Base-by-base conservation (phyloP, 2,329 filamentous ascomycete genomes). In the Neocatenulostroma microsporum region DNA sequence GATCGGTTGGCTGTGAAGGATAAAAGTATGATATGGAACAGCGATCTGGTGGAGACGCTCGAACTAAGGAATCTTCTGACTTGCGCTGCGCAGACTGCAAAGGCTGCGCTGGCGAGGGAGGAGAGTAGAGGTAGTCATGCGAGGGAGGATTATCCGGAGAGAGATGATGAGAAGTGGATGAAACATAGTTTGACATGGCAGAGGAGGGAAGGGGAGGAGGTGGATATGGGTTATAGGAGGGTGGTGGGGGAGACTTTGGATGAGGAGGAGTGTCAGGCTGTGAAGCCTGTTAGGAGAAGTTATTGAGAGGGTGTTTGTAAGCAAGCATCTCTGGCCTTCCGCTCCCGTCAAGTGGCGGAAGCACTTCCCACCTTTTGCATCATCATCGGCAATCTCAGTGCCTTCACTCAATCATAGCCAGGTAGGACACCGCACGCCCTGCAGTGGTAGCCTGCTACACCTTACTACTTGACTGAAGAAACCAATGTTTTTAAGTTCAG, bases 101-200 rank as follows among this genome's bases (percentile, higher is more conserved):
- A 60, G 38, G 56, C 58, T 12, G 67, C 66, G 15, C 41, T 63
- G 44, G 56, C 56, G 36, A 52, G 67, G 34, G 63, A 59, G 39
- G 67, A 71, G 53, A 66, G 61, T 45, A 46, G 67, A 12, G 67
- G 66, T 0, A 62, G 58, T 42, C 67, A 71, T 58, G 67, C 68
- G 1, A 46, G 67, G 36, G 66, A 71, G 34, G 68, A 70, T 44
- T 70, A 57, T 28, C 56, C 58, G 2, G 62, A 67, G 20, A 48
- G 67, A 2, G 50, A 63, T 40, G 63, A 70, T 45, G 51, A 53
- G 20, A 37, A 53, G 35, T 69, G 64, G 64, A 58, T 69, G 63
- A 65, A 61, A 51, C 67, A 70, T 57, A 68, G 60, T 41, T 39
- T 70, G 41, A 67, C 57, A 17, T 70, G 67, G 67, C 66, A 69